Percentiles rank a stretch among this genome's conserved stretches.
Evolutionary conservation across 805 yeast species (phyloP).

Genomic region (Candida hungchunana): DNA sequence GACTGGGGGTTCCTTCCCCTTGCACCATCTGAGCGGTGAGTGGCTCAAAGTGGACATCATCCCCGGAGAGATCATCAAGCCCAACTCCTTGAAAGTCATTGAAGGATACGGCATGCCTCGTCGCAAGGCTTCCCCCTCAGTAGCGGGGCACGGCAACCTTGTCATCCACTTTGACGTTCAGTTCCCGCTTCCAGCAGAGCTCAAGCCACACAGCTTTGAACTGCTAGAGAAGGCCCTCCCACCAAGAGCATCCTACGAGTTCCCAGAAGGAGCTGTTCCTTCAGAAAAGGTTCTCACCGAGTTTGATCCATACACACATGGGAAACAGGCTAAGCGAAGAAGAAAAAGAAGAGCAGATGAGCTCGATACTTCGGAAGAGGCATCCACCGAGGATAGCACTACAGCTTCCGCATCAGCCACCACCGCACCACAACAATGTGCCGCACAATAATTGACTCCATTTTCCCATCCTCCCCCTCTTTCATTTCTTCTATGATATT

Average conservation of each 20-base stretch:
- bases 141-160: slow-evolving; percentile 54
- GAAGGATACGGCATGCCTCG: slow-evolving; percentile 65
- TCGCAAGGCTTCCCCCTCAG: slow-evolving; percentile 13
- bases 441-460: slow-evolving; percentile 1
- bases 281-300: slow-evolving; percentile 39
- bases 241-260: slow-evolving; percentile 49
- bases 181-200: slow-evolving; percentile 58
- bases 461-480: too few species aligned
- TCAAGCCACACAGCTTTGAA: slow-evolving; percentile 65
- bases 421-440: not conserved
- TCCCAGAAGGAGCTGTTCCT: slow-evolving; percentile 64
- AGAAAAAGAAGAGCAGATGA: slow-evolving; percentile 9
- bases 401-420: too few species aligned
- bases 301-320: slow-evolving; percentile 10
- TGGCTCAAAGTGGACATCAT: slow-evolving; percentile 35
- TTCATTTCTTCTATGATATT: too few species aligned
- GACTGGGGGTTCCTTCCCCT: slow-evolving; percentile 47
- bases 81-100: slow-evolving; percentile 44
- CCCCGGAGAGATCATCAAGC: slow-evolving; percentile 50
- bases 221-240: slow-evolving; percentile 75
- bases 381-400: not conserved
- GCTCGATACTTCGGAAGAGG: slow-evolving; percentile 2
- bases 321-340: slow-evolving; percentile 1
- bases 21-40: slow-evolving; percentile 36
- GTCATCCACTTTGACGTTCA: slow-evolving; percentile 53